Evolutionary conservation across 176 grass and related monocot genomes (phyloP).

Genomic region (Tillandsia leiboldiana): DNA sequence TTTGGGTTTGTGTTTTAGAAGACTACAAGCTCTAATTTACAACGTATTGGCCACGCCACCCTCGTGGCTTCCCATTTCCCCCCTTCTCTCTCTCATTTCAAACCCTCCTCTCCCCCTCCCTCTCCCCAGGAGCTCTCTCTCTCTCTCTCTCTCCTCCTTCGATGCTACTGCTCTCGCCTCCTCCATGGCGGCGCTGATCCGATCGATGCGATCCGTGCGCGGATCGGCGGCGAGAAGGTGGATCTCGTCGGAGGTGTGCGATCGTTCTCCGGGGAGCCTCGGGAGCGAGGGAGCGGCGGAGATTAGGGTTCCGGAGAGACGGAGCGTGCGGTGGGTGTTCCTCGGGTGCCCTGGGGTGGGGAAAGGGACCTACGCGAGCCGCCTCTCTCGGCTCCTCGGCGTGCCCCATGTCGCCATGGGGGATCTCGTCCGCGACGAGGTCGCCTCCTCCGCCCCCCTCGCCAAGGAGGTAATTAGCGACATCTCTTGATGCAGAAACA

Average conservation of each 20-base stretch:
- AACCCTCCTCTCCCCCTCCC: neutral
- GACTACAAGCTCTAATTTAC: neutral
- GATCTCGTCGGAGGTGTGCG: no score
- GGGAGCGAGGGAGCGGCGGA: neutral
- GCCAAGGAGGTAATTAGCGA: constrained; percentile 2
- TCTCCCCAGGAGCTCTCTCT: neutral
- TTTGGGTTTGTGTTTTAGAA: no score
- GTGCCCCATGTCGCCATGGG: constrained; percentile 13
- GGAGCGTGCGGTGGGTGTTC: constrained; percentile 18
- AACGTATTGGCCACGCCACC: neutral
- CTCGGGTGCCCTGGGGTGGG: constrained; percentile 17
- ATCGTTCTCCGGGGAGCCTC: neutral
- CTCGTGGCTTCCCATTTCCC: neutral
- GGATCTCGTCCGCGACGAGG: constrained; percentile 20
- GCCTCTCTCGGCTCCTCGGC: constrained; percentile 12
- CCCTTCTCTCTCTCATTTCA: neutral
- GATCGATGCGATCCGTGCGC: no score
- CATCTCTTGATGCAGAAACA: no score
- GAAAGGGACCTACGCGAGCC: constrained; percentile 17
- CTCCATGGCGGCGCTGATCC: neutral
- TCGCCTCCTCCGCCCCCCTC: constrained; percentile 14
- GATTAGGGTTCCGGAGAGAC: neutral
- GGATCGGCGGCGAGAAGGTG: no score
- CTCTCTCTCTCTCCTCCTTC: neutral
- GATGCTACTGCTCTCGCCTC: neutral